These are phyloP conservation scores for Geotrichum phurueaensis DNA, from an alignment of 1,139 yeast genomes.

Conservation along the genomic window DNA sequence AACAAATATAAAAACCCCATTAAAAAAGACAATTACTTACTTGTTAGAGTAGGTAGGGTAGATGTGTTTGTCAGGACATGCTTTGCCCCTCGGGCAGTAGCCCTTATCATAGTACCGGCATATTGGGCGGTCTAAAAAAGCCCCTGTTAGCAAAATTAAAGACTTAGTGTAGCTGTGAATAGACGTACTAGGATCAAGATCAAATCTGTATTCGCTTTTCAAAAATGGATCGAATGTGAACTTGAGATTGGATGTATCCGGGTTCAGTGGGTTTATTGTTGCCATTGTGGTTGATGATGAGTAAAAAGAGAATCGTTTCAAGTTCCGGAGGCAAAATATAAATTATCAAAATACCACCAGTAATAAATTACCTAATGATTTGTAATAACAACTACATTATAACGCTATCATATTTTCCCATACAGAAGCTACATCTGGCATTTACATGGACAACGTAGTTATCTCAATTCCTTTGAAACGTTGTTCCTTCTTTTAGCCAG, in stretches of 20 bases:
- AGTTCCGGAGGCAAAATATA: background rate
- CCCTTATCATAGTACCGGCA: constrained; percentile 73
- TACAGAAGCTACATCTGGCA: background rate
- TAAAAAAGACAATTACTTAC: constrained; percentile 18
- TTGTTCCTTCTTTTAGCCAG: background rate
- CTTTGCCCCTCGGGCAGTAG: constrained; percentile 77
- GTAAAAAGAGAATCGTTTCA: background rate
- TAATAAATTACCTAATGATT: background rate
- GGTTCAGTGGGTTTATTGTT: constrained; percentile 20
- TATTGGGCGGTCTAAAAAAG: constrained; percentile 71
- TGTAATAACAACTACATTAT: background rate
- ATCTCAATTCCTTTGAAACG: background rate
- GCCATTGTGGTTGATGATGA: constrained; percentile 7
- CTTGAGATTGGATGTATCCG: constrained; percentile 39
- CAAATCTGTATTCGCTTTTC: constrained; percentile 72
- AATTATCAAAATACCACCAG: background rate
- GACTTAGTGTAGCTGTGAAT: background rate
- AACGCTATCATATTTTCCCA: background rate
- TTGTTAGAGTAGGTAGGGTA: constrained; percentile 76
- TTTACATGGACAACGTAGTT: background rate
- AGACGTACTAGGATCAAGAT: constrained; percentile 45
- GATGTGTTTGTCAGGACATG: constrained; percentile 86
- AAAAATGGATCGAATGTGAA: constrained; percentile 84
- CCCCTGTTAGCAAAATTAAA: background rate
- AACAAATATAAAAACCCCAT: background rate